phyloP scores from a whole-genome alignment of 495 filamentous ascomycete species.

The Tetracladium marchalianum region DNA sequence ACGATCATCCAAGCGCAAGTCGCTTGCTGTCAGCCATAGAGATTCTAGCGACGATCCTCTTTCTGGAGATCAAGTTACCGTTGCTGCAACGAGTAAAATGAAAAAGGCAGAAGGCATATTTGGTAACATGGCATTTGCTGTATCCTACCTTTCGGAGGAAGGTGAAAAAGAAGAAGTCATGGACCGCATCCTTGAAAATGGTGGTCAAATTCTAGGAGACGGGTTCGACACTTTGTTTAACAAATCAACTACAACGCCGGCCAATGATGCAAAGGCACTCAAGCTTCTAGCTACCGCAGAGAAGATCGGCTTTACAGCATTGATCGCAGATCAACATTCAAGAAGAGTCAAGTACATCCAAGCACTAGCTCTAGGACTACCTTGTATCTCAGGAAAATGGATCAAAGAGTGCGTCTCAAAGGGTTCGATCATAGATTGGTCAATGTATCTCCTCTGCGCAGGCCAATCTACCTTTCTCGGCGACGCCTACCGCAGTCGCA shows the following conservation, averaged over 20 bases:
- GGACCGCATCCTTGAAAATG: slow-evolving; percentile 39
- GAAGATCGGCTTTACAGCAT: slow-evolving; percentile 62
- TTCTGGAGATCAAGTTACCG: not conserved
- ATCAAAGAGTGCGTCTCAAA: slow-evolving; percentile 59
- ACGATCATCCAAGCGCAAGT: slow-evolving; percentile 13
- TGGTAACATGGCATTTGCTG: slow-evolving; percentile 17
- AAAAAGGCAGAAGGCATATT: slow-evolving; percentile 6
- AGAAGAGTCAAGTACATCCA: slow-evolving; percentile 93
- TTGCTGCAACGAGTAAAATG: not conserved
- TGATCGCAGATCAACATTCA: slow-evolving; percentile 81
- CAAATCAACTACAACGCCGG: slow-evolving; percentile 9
- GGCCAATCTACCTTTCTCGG: slow-evolving; percentile 69
- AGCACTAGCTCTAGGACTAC: slow-evolving; percentile 81
- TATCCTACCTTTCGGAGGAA: slow-evolving; percentile 15
- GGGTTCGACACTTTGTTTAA: slow-evolving; percentile 80
- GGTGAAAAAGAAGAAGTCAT: slow-evolving; percentile 11
- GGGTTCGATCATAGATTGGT: slow-evolving; percentile 57
- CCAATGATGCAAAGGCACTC: slow-evolving; percentile 10
- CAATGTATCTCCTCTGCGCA: slow-evolving; percentile 74
- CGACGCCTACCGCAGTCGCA: slow-evolving; percentile 68
- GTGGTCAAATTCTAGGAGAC: slow-evolving; percentile 59
- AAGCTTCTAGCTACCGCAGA: slow-evolving; percentile 33
- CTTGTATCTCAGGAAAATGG: slow-evolving; percentile 76
- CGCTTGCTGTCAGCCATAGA: not conserved
- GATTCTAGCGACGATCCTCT: slow-evolving; percentile 12